These are phyloP conservation scores for Curvularia lunata DNA, from an alignment of 2,329 filamentous ascomycete genomes.

Conservation along the genomic window DNA sequence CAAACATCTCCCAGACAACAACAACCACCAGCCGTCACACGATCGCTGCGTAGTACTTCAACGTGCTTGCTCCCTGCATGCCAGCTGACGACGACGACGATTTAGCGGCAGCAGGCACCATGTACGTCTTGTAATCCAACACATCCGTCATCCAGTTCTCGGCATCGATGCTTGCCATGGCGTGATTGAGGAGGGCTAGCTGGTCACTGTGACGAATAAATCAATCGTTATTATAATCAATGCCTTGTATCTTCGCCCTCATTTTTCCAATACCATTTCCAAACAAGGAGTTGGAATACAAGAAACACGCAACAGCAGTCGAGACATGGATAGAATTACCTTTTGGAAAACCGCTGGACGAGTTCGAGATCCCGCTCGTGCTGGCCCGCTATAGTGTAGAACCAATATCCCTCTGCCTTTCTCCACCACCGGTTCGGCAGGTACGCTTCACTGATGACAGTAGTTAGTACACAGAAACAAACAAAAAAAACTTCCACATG, in stretches of 20 bases:
- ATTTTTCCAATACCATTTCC: background rate
- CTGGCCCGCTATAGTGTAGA: slow-evolving; percentile 52
- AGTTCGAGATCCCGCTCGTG: slow-evolving; percentile 52
- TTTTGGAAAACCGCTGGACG: slow-evolving; percentile 26
- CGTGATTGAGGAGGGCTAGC: slow-evolving; percentile 24
- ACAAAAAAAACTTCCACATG: no score
- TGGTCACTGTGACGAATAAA: slow-evolving; percentile 24
- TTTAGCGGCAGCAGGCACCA: slow-evolving; percentile 5
- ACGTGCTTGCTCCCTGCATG: background rate
- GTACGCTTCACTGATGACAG: slow-evolving; percentile 54
- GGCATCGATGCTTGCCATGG: slow-evolving; percentile 25
- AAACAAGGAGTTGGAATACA: background rate
- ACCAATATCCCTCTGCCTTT: slow-evolving; percentile 55
- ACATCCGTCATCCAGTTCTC: slow-evolving; percentile 29
- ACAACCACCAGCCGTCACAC: background rate
- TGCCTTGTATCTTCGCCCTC: background rate
- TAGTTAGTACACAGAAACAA: background rate
- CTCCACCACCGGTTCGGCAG: slow-evolving; percentile 64
- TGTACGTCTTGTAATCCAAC: slow-evolving; percentile 25
- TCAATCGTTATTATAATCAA: slow-evolving; percentile 10
- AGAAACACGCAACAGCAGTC: background rate
- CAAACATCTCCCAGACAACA: no score
- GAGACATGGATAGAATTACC: slow-evolving; percentile 9
- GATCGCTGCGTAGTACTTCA: slow-evolving; percentile 6
- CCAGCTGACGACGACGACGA: background rate